Conservation (phyloP, 139 green algal species). For the Mesotaenium endlicherianum region DNA sequence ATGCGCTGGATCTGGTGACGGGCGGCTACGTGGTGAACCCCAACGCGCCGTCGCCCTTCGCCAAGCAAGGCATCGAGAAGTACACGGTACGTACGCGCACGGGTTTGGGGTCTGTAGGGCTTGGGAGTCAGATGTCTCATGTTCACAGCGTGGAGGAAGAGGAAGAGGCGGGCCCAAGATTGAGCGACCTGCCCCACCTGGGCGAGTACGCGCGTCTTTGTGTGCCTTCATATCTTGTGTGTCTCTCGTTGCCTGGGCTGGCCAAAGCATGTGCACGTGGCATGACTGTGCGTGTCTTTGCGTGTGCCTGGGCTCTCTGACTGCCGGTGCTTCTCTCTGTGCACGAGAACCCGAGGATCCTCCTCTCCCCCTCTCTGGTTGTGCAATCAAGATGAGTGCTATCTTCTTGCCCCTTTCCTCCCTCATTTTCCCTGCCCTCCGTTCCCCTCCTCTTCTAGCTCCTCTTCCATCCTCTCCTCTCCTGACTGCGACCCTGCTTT, state of each 20-base stretch:
- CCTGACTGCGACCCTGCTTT: neutral
- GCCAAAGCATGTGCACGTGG: neutral
- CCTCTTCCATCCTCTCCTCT: neutral
- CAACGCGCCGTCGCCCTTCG: slow-evolving; percentile 28
- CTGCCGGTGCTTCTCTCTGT: neutral
- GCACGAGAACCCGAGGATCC: neutral
- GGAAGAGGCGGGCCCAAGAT: too few relatives aligned
- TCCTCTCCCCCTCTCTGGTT: slow-evolving; percentile 6
- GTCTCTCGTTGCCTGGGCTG: neutral
- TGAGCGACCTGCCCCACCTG: too few relatives aligned
- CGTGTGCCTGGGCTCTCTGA: neutral
- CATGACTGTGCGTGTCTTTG: neutral
- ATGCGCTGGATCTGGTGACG: slow-evolving; percentile 29
- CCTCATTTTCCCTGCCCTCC: neutral
- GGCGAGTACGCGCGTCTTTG: too few relatives aligned
- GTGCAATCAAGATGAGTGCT: neutral
- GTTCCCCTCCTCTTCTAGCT: neutral
- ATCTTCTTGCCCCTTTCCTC: neutral
- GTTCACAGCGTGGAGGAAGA: too few relatives aligned
- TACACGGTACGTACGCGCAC: slow-evolving; percentile 19
- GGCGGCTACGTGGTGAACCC: slow-evolving; percentile 30
- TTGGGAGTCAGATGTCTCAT: neutral
- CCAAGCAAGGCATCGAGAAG: slow-evolving; percentile 18
- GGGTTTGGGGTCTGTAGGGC: neutral
- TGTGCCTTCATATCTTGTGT: neutral